Conservation (phyloP, 2,329 filamentous ascomycete genomes). For the Fusarium sacchari region DNA sequence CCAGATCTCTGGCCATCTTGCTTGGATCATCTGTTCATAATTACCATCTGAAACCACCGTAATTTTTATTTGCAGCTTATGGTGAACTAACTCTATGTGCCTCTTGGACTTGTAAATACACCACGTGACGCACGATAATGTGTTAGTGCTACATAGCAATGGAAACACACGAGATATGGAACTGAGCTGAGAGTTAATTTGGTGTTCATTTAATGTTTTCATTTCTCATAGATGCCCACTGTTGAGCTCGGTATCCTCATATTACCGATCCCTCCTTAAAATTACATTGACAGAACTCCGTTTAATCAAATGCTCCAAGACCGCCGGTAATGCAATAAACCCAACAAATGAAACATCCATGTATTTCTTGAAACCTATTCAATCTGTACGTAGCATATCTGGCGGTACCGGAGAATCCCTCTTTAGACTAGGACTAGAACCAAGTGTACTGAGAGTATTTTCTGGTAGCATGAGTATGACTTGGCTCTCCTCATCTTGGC, state of each 20-base stretch:
- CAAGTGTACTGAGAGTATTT: slow-evolving; percentile 49
- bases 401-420: slow-evolving; percentile 37
- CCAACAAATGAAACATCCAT: neutral
- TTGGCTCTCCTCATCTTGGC: slow-evolving; percentile 8
- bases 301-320: slow-evolving; percentile 8
- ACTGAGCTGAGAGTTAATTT: too few relatives aligned
- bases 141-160: neutral
- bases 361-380: neutral
- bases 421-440: slow-evolving; percentile 53
- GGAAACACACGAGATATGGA: neutral
- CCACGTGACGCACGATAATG: neutral
- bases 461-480: slow-evolving; percentile 30
- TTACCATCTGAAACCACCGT: too few relatives aligned
- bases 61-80: neutral
- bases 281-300: slow-evolving; percentile 3
- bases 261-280: neutral
- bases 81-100: too few relatives aligned
- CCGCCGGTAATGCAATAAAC: slow-evolving; percentile 21
- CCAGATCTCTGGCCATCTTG: neutral
- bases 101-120: too few relatives aligned
- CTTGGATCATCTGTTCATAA: neutral
- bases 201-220: slow-evolving; percentile 4
- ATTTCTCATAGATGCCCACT: slow-evolving; percentile 31
- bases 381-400: slow-evolving; percentile 18
- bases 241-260: slow-evolving; percentile 25